phyloP scores from a whole-genome alignment of 768 basidiomycete genomes.

The Chalciporus sphaerocephalus region DNA sequence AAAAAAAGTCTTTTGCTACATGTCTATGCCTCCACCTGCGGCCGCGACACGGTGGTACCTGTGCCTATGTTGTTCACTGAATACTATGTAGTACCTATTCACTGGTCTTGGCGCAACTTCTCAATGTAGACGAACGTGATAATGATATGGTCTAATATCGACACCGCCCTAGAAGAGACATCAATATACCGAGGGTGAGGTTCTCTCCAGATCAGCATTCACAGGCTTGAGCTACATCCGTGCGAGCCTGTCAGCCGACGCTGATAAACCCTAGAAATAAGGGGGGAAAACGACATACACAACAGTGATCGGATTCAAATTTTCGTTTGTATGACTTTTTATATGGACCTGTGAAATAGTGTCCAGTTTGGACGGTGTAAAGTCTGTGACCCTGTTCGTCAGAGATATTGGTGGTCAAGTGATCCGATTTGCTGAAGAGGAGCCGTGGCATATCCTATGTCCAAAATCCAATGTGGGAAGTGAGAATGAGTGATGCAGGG shows the following conservation, averaged over 20 bases:
- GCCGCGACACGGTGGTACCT: too few species aligned
- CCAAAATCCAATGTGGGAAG: too few species aligned
- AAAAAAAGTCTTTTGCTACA: too few species aligned
- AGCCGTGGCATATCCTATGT: background rate
- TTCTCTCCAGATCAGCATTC: background rate
- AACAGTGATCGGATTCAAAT: background rate
- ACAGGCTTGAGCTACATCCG: background rate
- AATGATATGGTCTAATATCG: conserved; percentile 8
- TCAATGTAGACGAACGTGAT: conserved; percentile 3
- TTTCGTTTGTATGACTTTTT: conserved; percentile 26
- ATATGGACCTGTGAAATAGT: conserved; percentile 25
- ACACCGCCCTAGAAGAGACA: background rate
- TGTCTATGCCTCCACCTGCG: too few species aligned
- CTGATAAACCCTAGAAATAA: background rate
- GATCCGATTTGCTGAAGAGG: background rate
- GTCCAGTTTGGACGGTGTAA: conserved; percentile 19
- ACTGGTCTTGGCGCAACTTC: too few species aligned
- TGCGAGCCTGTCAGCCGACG: background rate
- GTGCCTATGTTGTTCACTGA: too few species aligned
- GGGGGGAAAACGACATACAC: background rate
- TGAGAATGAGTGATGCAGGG: too few species aligned
- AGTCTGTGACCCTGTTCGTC: conserved; percentile 2
- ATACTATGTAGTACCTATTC: too few species aligned
- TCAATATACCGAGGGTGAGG: conserved; percentile 2
- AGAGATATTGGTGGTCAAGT: background rate